phyloP scores from a whole-genome alignment of 1,284 basidiomycete species.

The Coniferiporia sulphurascens region DNA sequence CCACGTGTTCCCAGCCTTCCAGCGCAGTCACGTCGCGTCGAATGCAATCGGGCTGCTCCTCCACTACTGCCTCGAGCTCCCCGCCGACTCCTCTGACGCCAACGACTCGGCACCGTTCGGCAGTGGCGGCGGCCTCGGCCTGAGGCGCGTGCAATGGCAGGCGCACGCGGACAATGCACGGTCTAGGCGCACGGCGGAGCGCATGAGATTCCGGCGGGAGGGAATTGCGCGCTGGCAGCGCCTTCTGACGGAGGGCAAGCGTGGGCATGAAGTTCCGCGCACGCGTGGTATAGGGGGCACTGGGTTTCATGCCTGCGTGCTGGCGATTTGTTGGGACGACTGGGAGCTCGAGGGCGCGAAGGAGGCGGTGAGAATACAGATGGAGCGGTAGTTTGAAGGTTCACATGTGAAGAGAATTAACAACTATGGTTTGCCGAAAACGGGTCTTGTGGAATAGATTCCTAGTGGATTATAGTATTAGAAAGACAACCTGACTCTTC shows the following conservation, averaged over 20 bases:
- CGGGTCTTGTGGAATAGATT: no score
- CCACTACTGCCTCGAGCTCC: constrained; percentile 46
- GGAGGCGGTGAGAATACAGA: constrained; percentile 6
- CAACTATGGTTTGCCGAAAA: no score
- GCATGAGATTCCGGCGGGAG: constrained; percentile 60
- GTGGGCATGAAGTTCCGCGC: constrained; percentile 32
- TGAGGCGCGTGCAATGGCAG: constrained; percentile 62
- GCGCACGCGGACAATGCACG: constrained; percentile 45
- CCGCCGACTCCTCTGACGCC: neutral
- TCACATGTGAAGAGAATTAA: no score
- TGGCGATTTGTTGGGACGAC: constrained; percentile 57
- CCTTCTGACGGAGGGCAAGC: constrained; percentile 35
- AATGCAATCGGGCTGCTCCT: constrained; percentile 59
- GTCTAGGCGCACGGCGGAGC: constrained; percentile 48
- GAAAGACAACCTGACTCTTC: no score
- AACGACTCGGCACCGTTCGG: no score
- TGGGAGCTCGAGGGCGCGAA: constrained; percentile 39
- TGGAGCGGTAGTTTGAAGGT: no score
- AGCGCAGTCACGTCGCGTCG: constrained; percentile 57
- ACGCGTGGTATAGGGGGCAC: constrained; percentile 22
- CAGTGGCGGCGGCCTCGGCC: constrained; percentile 42
- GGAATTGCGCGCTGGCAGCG: constrained; percentile 50
- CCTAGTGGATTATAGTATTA: no score
- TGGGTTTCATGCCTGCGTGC: constrained; percentile 44
- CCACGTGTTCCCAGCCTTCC: constrained; percentile 48